Evolutionary conservation across 2,329 filamentous ascomycete species (phyloP), one percentile per base, ranked within the genome.

Genomic region (Dactylonectria macrodidyma): DNA sequence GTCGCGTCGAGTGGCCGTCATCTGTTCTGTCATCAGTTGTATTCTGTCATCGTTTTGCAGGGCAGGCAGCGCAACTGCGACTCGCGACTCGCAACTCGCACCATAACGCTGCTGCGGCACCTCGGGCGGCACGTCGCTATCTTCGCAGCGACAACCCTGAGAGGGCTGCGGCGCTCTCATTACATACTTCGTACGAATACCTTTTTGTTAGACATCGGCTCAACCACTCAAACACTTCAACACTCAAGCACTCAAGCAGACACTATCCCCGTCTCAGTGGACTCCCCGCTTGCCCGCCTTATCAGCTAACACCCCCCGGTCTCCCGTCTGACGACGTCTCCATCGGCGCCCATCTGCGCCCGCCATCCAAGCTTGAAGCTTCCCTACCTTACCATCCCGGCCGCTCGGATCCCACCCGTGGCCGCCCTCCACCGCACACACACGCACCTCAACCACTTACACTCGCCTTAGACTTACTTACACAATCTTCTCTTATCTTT

Each of bases 261-360:
- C 67, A 71, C 51, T 70, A 59, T 67, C 66, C 62, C 55, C 68
- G 62, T 68, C 69, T 73, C 71, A 75, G 73, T 73, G 62, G 54
- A 30, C 62, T 75, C 70, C 74, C 74, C 72, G 72, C 72, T 72
- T 73, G 70, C 59, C 67, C 71, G 73, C 68, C 74, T 76, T 76
- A 76, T 76, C 74, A 76, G 74, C 71, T 73, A 74, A 69, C 59
- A 70, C 63, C 41, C 41, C 69, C 73, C 73, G 69, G 72, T 67
- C 71, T 73, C 68, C 66, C 60, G 63, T 70, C 60, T 67, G 71
- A 73, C 68, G 69, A 73, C 70, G 66, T 71, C 73, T 60, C 67
- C 74, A 76, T 75, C 74, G 63, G 74, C 74, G 74, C 71, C 70
- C 76, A 72, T 76, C 76, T 76, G 72, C 74, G 74, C 73, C 77